Percentiles rank a stretch among this genome's conserved stretches.
phyloP scores from a whole-genome alignment of 2,329 filamentous ascomycete genomes.

The Colletotrichum sp. region DNA sequence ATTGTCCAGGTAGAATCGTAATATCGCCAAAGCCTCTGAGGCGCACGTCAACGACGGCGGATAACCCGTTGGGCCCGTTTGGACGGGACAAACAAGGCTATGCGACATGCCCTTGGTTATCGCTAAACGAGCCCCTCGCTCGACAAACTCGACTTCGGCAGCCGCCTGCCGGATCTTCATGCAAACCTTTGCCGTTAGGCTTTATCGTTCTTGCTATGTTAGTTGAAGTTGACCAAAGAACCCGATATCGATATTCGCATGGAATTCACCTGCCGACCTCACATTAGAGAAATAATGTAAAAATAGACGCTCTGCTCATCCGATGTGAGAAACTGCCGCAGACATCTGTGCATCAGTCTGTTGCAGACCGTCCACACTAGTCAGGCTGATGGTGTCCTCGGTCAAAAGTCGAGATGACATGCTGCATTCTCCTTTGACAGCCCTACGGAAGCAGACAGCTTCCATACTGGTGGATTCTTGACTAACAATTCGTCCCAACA shows the following conservation, averaged over 20 bases:
- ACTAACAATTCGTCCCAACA: not conserved
- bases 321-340: not conserved
- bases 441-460: not conserved
- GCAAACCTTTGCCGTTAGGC: not conserved
- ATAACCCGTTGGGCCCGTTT: not conserved
- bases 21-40: not conserved
- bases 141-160: not conserved
- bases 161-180: slow-evolving; percentile 4
- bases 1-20: not conserved
- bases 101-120: not conserved
- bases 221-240: not conserved
- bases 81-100: not conserved
- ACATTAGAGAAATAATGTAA: not conserved
- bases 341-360: not conserved
- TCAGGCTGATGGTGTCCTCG: not conserved
- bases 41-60: not conserved
- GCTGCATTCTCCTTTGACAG: not conserved
- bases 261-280: not conserved
- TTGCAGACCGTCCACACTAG: not conserved
- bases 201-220: not conserved
- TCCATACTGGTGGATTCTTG: not conserved
- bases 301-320: not conserved
- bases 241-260: not conserved
- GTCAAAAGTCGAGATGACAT: not conserved
- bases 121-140: not conserved